phyloP scores from a whole-genome alignment of 805 yeast species.

The Wickerhamomyces alni region DNA sequence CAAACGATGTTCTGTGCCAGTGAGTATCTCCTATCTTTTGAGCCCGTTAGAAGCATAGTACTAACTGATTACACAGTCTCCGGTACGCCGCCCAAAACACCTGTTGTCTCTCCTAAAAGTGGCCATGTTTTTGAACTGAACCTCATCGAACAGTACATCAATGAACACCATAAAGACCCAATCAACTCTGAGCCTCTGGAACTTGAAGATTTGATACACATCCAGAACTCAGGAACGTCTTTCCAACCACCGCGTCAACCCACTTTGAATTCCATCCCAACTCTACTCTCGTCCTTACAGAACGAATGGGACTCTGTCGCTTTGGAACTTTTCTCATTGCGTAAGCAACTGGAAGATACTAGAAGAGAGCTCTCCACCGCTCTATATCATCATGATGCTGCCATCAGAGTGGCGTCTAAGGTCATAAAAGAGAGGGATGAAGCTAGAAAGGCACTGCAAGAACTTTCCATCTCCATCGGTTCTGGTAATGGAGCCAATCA shows the following conservation, averaged over 20 bases:
- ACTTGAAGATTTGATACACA: conserved; percentile 49
- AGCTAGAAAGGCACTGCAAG: conserved; percentile 57
- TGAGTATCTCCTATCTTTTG: background rate
- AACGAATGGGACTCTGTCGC: conserved; percentile 88
- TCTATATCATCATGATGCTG: conserved; percentile 84
- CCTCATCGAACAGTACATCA: conserved; percentile 55
- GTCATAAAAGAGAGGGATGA: conserved; percentile 74
- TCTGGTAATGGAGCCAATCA: conserved; percentile 13
- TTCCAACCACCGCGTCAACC: conserved; percentile 37
- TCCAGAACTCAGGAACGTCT: conserved; percentile 23
- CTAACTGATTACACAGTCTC: conserved; percentile 37
- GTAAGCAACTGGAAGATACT: conserved; percentile 62
- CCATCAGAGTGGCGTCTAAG: conserved; percentile 75
- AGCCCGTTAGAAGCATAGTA: background rate
- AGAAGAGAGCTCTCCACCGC: conserved; percentile 73
- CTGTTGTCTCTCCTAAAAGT: conserved; percentile 73
- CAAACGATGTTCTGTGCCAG: background rate
- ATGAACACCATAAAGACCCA: conserved; percentile 71
- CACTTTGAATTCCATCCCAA: conserved; percentile 65
- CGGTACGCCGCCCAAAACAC: conserved; percentile 61
- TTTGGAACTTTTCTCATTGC: conserved; percentile 68
- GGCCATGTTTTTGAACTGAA: conserved; percentile 64
- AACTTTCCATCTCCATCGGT: conserved; percentile 40
- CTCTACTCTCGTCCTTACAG: conserved; percentile 68
- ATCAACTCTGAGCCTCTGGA: conserved; percentile 56